phyloP scores from a whole-genome alignment of 2,329 filamentous ascomycete genomes.

The Neofusicoccum ribis region DNA sequence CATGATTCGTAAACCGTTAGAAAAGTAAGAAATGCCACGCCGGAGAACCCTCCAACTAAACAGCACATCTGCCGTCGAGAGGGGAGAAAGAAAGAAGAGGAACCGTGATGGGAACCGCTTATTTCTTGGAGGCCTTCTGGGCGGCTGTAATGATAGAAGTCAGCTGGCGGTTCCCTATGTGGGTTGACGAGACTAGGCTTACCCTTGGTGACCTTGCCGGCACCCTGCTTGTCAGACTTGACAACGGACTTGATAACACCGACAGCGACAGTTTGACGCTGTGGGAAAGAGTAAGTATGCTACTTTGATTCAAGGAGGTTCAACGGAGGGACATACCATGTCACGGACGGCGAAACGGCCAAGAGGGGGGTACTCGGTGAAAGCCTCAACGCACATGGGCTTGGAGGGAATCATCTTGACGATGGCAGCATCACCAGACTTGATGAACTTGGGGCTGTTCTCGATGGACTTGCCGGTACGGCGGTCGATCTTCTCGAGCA shows the following conservation, averaged over 20 bases:
- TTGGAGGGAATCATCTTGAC: constrained; percentile 99
- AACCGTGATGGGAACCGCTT: constrained; percentile 23
- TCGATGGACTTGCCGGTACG: constrained; percentile 99
- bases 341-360: constrained; percentile 99
- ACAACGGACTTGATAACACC: constrained; percentile 78
- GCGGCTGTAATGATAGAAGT: constrained; percentile 27
- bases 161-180: no score
- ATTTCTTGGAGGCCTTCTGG: constrained; percentile 44
- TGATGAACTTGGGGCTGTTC: constrained; percentile 96
- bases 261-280: constrained; percentile 54
- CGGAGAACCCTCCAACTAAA: background rate
- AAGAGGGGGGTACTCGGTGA: constrained; percentile 99
- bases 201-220: constrained; percentile 53
- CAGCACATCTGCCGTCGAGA: background rate
- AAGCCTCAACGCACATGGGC: constrained; percentile 99
- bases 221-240: constrained; percentile 48
- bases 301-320: no score
- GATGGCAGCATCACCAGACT: constrained; percentile 99
- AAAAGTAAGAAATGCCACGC: constrained; percentile 16
- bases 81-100: background rate
- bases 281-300: no score
- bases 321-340: constrained; percentile 55
- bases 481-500: constrained; percentile 99
- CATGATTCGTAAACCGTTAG: constrained; percentile 17
- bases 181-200: no score